Percentiles rank a stretch among this genome's conserved stretches.
Conservation (phyloP, 2,329 filamentous ascomycete genomes). For the Gnomoniopsis smithogilvyi region DNA sequence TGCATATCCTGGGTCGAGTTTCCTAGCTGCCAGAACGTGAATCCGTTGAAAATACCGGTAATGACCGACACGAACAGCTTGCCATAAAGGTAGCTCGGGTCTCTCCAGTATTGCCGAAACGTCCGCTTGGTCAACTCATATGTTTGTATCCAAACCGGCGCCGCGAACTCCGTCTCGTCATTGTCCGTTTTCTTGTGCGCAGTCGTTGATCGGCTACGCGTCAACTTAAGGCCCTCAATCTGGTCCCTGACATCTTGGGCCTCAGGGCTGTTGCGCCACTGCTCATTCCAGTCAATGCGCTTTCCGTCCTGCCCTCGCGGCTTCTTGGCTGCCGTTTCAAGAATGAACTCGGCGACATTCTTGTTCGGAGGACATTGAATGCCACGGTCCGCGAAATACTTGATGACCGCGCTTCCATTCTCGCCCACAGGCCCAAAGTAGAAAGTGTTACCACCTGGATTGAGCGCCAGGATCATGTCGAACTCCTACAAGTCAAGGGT, state of each 20-base stretch:
- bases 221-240: slow-evolving; percentile 39
- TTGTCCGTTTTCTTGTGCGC: slow-evolving; percentile 33
- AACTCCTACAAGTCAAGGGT: slow-evolving; percentile 29
- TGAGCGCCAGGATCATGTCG: slow-evolving; percentile 53
- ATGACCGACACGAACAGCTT: slow-evolving; percentile 36
- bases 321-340: slow-evolving; percentile 34
- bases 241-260: slow-evolving; percentile 28
- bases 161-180: slow-evolving; percentile 52
- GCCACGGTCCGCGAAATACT: slow-evolving; percentile 59
- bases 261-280: slow-evolving; percentile 35
- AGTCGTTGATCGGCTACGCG: slow-evolving; percentile 40
- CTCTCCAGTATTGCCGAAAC: slow-evolving; percentile 64
- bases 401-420: slow-evolving; percentile 51
- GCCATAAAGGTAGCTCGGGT: slow-evolving; percentile 59
- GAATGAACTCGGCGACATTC: slow-evolving; percentile 66
- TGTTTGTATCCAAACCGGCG: slow-evolving; percentile 54
- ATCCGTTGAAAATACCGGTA: slow-evolving; percentile 58
- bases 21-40: slow-evolving; percentile 65
- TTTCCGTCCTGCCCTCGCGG: slow-evolving; percentile 45
- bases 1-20: slow-evolving; percentile 61
- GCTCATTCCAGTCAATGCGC: slow-evolving; percentile 33
- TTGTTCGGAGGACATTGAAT: slow-evolving; percentile 44
- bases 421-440: slow-evolving; percentile 72
- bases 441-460: slow-evolving; percentile 62
- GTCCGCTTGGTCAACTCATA: slow-evolving; percentile 51